Evolutionary conservation across 768 basidiomycete genomes (phyloP), one percentile per base, ranked within the genome.

Genomic region (Tulasnella sp.): DNA sequence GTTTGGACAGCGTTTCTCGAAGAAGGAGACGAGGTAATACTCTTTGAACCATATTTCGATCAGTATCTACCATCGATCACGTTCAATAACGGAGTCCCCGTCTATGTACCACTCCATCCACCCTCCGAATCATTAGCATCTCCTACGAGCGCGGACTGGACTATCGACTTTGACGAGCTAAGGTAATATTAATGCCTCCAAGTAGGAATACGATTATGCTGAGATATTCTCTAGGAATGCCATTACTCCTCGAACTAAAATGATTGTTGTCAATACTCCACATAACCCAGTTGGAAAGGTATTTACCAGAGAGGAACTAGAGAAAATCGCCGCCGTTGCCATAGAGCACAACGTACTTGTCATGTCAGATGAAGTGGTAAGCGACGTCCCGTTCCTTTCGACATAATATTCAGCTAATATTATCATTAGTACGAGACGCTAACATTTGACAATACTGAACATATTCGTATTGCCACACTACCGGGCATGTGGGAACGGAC

Each of bases 211-310:
- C 25, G 2, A 45, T 24, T 44, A 22, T 25, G 25, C 40, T 49
- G 49, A 28, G 25, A 19, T 35, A 25, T 28, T 51, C 9, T 41
- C 28, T 37, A 24, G 16, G 19, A 24, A 37, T 2, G 81, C 95
- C 9, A 74, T 96, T 62, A 90, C 90, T 4, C 76, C 87, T 9
- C 80, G 82, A 45, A 83, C 91, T 5, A 99, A 98, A 66, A 86
- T 91, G 66, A 88, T 98, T 56, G 85, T 95, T 57, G 71, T 95
- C 58, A 96, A 95, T 66, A 96, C 93, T 2, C 90, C 92, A 5
- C 92, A 96, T 66, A 98, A 98, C 65, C 95, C 95, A 20, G 76
- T 96, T n/a, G 95, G 95, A 42, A 99, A 99, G 66, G 89, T 96
- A 31, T 98, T 95, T 64, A 83, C 80, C 5, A 74, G 73, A 51